Evolutionary conservation across 345 rosid species (phyloP).

Genomic region (Rhodamnia argentea): DNA sequence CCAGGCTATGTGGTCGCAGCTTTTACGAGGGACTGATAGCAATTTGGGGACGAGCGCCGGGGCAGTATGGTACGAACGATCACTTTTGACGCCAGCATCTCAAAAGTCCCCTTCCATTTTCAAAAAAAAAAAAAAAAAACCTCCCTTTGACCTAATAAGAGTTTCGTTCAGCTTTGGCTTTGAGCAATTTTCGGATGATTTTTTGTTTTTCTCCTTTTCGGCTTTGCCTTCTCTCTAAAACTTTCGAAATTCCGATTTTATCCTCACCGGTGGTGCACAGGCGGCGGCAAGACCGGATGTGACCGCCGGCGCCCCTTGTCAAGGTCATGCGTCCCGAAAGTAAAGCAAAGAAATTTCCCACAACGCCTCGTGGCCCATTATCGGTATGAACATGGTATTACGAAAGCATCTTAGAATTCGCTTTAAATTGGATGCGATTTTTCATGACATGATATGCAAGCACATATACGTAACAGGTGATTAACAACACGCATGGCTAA

Average conservation of each 20-base stretch:
- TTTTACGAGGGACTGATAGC: neutral
- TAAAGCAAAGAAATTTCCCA: neutral
- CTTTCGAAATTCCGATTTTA: neutral
- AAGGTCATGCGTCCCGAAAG: neutral
- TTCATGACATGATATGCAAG: neutral
- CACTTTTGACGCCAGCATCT: neutral
- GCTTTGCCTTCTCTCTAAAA: neutral
- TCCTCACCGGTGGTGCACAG: neutral
- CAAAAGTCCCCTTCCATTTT: too few species aligned
- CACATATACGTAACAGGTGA: neutral
- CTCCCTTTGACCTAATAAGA: neutral
- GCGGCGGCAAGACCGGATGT: neutral
- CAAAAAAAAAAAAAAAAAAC: too few species aligned
- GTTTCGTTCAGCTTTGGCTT: neutral
- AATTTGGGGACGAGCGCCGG: neutral
- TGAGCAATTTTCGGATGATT: neutral
- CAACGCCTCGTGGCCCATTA: neutral
- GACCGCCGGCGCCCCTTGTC: neutral
- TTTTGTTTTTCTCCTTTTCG: neutral
- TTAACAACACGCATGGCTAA: neutral
- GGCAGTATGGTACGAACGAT: neutral
- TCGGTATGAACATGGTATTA: neutral
- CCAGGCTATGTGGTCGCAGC: neutral
- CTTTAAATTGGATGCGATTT: neutral
- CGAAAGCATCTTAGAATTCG: fast-evolving